Base-by-base conservation (phyloP, 2,329 filamentous ascomycete genomes). In the Alternaria dauci region DNA sequence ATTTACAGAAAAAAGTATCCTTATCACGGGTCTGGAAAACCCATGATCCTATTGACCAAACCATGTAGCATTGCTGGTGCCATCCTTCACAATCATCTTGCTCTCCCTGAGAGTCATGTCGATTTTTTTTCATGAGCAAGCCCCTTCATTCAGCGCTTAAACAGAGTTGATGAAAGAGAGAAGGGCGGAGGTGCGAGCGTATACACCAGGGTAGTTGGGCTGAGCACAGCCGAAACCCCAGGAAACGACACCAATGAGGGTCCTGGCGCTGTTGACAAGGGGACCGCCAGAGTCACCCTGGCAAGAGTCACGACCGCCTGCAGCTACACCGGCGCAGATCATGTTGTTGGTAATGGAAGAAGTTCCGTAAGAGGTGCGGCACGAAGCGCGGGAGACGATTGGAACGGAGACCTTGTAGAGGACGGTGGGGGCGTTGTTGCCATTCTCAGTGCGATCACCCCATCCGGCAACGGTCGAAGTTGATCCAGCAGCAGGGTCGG, bases 201-300 rank as follows among this genome's bases (percentile, higher is more conserved):
- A 75, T 5, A 75, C 72, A 68, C 72, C 72, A 20, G 71, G 71
- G 57, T 58, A 44, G 18, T 56, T 55, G 36, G 69, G 52, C 12
- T 30, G 43, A 42, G 72, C 72, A 32, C 72, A 75, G 23, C 72
- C 72, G 7, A 43, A 16, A 28, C 61, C 61, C 38, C 50, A 63
- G 14, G 58, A 61, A n/a, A 63, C 61, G 18, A 63, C 8, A 30
- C 61, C 61, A 36, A 63, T 25, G 26, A 63, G 58, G 2, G 26
- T 32, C 53, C 52, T 61, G 50, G 52, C 38, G 5, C 58, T 30
- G 61, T 70, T 52, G 54, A 73, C 55, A 16, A 75, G 63, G 25
- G 72, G 71, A 36, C 72, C 72, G 52, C 72, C 72, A 52, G 57
- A 64, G 68, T 75, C 72, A 60, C 72, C 72, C 69, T 75, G 72